Evolutionary conservation across 345 rosid species (phyloP).

Genomic region (Anacardium occidentale): DNA sequence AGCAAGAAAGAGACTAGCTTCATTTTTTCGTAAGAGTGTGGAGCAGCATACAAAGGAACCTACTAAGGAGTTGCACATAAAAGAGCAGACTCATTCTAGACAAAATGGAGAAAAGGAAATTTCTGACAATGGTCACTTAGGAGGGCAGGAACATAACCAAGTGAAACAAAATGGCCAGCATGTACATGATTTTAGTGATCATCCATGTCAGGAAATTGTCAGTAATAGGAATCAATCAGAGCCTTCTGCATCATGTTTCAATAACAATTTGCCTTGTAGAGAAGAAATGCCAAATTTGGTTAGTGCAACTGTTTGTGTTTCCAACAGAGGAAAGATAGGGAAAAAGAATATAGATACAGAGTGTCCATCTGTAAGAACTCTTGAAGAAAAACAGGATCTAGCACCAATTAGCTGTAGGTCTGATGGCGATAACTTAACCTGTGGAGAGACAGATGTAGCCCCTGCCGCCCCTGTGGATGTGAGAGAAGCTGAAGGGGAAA

Average conservation of each 20-base stretch:
- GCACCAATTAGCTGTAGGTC: background rate
- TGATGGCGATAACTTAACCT: slow-evolving; percentile 14
- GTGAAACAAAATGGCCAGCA: slow-evolving; percentile 14
- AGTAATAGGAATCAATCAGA: slow-evolving; percentile 15
- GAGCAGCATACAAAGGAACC: slow-evolving; percentile 19
- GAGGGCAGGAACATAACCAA: slow-evolving; percentile 13
- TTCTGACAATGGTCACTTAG: slow-evolving; percentile 19
- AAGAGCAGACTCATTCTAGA: slow-evolving; percentile 17
- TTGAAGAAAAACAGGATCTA: slow-evolving; percentile 26
- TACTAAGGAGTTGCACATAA: slow-evolving; percentile 15
- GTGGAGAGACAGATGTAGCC: slow-evolving; percentile 8
- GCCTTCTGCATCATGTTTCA: slow-evolving; percentile 16
- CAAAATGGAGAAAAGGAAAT: slow-evolving; percentile 18
- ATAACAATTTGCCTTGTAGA: slow-evolving; percentile 3
- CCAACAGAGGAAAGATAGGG: slow-evolving; percentile 18
- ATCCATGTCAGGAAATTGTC: slow-evolving; percentile 13
- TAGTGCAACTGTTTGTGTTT: background rate
- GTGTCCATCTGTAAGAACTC: slow-evolving; percentile 8
- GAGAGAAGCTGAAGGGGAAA: slow-evolving; percentile 18
- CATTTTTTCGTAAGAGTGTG: slow-evolving; percentile 27
- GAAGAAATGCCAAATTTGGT: slow-evolving; percentile 26
- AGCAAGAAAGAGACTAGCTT: slow-evolving; percentile 40
- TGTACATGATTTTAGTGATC: slow-evolving; percentile 14
- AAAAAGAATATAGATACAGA: slow-evolving; percentile 15
- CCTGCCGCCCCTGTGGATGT: slow-evolving; percentile 11